Conservation (phyloP, 805 yeast species). For the Wickerhamiella lipophila region DNA sequence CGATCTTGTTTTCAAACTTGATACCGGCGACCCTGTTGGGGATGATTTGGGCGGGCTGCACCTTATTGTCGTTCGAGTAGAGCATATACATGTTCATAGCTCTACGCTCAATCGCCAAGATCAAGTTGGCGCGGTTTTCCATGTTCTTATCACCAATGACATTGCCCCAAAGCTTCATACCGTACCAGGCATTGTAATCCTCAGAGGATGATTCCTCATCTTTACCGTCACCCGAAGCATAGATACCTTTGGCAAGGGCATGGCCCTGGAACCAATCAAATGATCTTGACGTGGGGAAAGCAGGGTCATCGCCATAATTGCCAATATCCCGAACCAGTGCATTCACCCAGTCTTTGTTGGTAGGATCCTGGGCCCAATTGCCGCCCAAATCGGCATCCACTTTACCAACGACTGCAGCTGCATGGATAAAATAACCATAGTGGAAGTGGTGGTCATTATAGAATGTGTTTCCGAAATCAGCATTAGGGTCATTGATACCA, state of each 20-base stretch:
- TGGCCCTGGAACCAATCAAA: conserved; percentile 69
- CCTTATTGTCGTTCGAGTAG: conserved; percentile 35
- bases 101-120: conserved; percentile 42
- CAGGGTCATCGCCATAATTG: conserved; percentile 37
- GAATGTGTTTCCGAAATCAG: conserved; percentile 66
- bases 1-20: conserved; percentile 57
- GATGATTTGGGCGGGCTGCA: conserved; percentile 40
- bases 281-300: conserved; percentile 51
- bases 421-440: conserved; percentile 70
- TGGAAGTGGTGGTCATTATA: conserved; percentile 86
- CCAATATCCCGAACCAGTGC: conserved; percentile 53
- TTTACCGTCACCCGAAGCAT: conserved; percentile 51
- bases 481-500: conserved; percentile 30
- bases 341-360: conserved; percentile 45
- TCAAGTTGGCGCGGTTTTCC: conserved; percentile 44
- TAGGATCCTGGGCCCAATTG: conserved; percentile 33
- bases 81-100: conserved; percentile 47
- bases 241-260: conserved; percentile 62
- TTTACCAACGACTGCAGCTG: conserved; percentile 67
- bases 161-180: conserved; percentile 55
- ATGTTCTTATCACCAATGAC: conserved; percentile 41
- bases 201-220: conserved; percentile 63
- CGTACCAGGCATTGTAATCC: conserved; percentile 58
- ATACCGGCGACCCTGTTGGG: conserved; percentile 58
- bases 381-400: conserved; percentile 41